Base-by-base conservation (phyloP, 192 early-diverging fungal species). In the Gaertneriomyces sp. region DNA sequence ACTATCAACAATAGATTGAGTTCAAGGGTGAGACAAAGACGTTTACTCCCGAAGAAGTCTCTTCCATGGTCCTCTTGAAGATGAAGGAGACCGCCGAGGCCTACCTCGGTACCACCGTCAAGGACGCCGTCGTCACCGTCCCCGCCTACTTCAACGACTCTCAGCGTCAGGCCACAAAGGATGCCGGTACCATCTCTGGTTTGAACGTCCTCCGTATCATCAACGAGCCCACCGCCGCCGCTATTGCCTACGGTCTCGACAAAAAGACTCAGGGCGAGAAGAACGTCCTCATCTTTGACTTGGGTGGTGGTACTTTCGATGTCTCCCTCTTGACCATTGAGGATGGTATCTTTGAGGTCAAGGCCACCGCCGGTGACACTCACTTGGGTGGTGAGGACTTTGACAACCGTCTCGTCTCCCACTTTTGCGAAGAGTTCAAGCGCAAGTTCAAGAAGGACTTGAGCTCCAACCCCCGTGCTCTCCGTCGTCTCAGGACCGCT, bases 111-210 rank as follows among this genome's bases (percentile, higher is more conserved):
- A 77, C 75, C 77, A 82, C 81, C 77, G 86, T 92, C 75, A 86
- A 78, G 74, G 87, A 98, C 79, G 96, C 96, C 58, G 96, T 98
- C 69, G 83, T 98, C 70, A 98, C 96, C 64, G 96, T 98, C 63
- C 96, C 96, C 49, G 93, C 94, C 70, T 95, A 96, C 85, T 97
- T 97, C 85, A 97, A 95, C 83, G 95, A 97, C 85, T 93, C 93
- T 49, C 96, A 98, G 83, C 96, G 96, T 82, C 96, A 98, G 82
- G 96, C 96, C 71, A 98, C 96, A 86, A 97, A 96, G 89, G 96
- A 99, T 78, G 91, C 96, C 65, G 96, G 94, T 83, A 82, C 88
- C 68, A 97, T 99, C 74, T 78, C 95, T 54, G 95, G 94, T 60
- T 83, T 98, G 59, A 96, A 96, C 85, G 93, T 98, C 54, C 91